A percentile compares a stretch with the other conserved stretches of the same genome.
phyloP scores from a whole-genome alignment of 2,329 filamentous ascomycete species.

The Coleophoma crateriformis region DNA sequence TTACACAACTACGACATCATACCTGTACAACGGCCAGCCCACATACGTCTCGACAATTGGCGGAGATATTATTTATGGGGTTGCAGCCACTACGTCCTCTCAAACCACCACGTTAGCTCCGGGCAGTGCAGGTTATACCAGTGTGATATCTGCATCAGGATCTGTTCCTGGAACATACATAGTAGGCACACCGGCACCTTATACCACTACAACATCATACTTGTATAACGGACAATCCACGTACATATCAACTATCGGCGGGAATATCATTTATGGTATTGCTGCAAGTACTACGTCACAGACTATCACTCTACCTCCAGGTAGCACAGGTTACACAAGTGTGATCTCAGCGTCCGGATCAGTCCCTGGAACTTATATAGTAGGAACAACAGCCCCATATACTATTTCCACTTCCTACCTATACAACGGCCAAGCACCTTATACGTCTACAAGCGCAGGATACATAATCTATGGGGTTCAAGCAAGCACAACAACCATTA shows the following conservation, averaged over 20 bases:
- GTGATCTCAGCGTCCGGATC: background rate
- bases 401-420: background rate
- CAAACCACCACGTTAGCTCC: background rate
- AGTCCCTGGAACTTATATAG: background rate
- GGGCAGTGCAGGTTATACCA: background rate
- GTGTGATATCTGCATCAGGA: background rate
- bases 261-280: background rate
- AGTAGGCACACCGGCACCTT: background rate
- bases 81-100: background rate
- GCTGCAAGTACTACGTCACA: background rate
- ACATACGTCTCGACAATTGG: background rate
- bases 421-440: background rate
- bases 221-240: background rate
- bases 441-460: background rate
- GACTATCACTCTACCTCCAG: background rate
- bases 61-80: background rate
- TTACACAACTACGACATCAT: background rate
- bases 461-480: background rate
- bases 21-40: background rate
- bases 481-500: background rate
- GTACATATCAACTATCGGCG: background rate
- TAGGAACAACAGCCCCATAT: background rate
- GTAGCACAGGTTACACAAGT: background rate
- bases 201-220: background rate
- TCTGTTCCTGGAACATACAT: background rate